Conservation (phyloP, 2,329 filamentous ascomycete genomes). For the Coniochaeta pulveracea region DNA sequence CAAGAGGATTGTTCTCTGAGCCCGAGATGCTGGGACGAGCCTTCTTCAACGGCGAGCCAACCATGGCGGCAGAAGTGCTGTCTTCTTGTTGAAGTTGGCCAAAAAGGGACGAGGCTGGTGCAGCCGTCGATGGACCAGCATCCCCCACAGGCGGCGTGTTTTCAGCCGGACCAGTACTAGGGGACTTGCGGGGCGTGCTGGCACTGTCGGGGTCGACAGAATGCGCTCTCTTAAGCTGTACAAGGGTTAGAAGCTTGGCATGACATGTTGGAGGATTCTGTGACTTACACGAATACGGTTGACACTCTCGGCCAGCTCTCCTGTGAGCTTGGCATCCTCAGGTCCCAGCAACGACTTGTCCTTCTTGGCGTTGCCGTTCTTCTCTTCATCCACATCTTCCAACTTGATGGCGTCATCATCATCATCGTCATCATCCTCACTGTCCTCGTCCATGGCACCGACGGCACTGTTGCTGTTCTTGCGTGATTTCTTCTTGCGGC, state of each 20-base stretch:
- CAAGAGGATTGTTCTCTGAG: constrained; percentile 17
- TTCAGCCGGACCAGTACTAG: constrained; percentile 28
- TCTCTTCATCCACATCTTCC: constrained; percentile 47
- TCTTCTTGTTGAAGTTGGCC: constrained; percentile 34
- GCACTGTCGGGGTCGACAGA: constrained; percentile 55
- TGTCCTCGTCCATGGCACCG: constrained; percentile 56
- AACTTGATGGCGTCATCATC: constrained; percentile 55
- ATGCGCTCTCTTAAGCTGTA: constrained; percentile 69
- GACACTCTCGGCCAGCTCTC: constrained; percentile 70
- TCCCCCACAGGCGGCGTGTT: constrained; percentile 26
- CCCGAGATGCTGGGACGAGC: constrained; percentile 53
- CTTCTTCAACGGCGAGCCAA: constrained; percentile 64
- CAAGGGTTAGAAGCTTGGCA: constrained; percentile 9
- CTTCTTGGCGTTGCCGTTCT: no score
- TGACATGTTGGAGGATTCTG: no score
- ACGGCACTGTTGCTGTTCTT: constrained; percentile 54
- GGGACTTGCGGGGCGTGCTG: constrained; percentile 31
- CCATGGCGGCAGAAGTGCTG: constrained; percentile 32
- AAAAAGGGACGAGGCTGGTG: constrained; percentile 22
- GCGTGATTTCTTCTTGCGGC: constrained; percentile 41
- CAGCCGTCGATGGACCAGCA: no score
- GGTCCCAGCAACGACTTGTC: constrained; percentile 47
- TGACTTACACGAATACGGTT: constrained; percentile 67
- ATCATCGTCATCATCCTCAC: constrained; percentile 64
- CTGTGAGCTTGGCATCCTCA: constrained; percentile 61